A percentile compares a stretch with the other conserved stretches of the same genome.
These are phyloP conservation scores for Crithidia acanthocephali DNA, from an alignment of 208 protist species.

Conservation along the genomic window DNA sequence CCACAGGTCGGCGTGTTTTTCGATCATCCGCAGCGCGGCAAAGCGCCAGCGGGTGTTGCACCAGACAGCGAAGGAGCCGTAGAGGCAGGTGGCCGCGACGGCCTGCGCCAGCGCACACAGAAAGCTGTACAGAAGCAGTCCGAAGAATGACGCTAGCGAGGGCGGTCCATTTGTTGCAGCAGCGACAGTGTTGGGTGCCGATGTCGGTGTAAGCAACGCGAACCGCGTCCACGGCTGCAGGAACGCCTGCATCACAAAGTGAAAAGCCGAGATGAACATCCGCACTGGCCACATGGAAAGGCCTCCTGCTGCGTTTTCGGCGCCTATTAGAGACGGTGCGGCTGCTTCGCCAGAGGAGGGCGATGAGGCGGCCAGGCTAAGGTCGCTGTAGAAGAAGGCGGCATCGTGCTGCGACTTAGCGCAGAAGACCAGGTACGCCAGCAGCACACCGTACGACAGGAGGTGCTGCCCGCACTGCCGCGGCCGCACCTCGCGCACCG, in stretches of 20 bases:
- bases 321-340: neutral
- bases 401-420: neutral
- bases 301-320: neutral
- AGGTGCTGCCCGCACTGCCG: constrained; percentile 24
- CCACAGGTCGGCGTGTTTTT: constrained; percentile 14
- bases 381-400: neutral
- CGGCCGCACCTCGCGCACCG: constrained; percentile 30
- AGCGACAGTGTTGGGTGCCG: neutral
- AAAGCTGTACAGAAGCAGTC: neutral
- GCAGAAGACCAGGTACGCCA: constrained; percentile 18
- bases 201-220: neutral
- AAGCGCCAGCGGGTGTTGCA: constrained; percentile 29
- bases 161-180: neutral
- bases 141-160: neutral
- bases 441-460: constrained; percentile 23
- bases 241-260: constrained; percentile 7
- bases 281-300: neutral
- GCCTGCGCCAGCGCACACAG: constrained; percentile 9
- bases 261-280: neutral
- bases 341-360: too few relatives aligned
- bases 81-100: constrained; percentile 29
- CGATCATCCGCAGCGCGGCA: constrained; percentile 12
- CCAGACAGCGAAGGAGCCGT: constrained; percentile 23
- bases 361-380: neutral
- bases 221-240: constrained; percentile 9